phyloP scores from a whole-genome alignment of 352 stramenopile species.

The Pythium chondricola region DNA sequence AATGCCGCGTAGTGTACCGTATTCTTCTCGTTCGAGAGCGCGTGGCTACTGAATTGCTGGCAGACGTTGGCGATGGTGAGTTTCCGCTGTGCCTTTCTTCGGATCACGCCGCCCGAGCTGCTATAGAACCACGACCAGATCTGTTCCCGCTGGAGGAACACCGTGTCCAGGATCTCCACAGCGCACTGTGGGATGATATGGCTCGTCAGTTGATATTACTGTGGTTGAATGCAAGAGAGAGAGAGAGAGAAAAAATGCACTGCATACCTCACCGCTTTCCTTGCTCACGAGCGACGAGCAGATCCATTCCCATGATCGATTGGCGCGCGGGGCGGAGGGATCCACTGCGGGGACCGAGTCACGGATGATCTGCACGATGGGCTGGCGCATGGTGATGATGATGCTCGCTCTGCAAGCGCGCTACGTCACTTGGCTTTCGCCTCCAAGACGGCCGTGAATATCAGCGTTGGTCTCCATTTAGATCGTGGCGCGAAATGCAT shows the following conservation, averaged over 20 bases:
- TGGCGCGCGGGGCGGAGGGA: constrained; percentile 38
- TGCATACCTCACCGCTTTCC: constrained; percentile 42
- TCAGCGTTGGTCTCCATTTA: too few relatives aligned
- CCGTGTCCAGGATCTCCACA: constrained; percentile 53
- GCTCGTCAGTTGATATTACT: too few relatives aligned
- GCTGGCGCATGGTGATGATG: constrained; percentile 11
- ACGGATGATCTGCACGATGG: constrained; percentile 42
- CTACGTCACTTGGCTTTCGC: background rate
- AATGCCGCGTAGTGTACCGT: constrained; percentile 26
- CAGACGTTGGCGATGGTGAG: constrained; percentile 35
- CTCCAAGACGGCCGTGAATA: too few relatives aligned
- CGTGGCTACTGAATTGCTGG: constrained; percentile 31
- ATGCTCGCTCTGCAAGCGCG: too few relatives aligned
- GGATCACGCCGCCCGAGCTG: constrained; percentile 38
- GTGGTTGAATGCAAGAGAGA: too few relatives aligned
- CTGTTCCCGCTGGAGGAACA: constrained; percentile 70
- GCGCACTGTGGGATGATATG: constrained; percentile 25
- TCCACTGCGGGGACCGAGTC: constrained; percentile 48
- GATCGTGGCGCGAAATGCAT: too few relatives aligned
- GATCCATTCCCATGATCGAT: constrained; percentile 60
- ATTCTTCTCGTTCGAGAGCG: constrained; percentile 20
- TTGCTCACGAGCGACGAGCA: constrained; percentile 55
- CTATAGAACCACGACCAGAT: constrained; percentile 79
- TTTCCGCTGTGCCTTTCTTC: constrained; percentile 51
- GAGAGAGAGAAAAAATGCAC: too few relatives aligned